Conservation (phyloP, 163 green algal species). For the Scenedesmus sp. region DNA sequence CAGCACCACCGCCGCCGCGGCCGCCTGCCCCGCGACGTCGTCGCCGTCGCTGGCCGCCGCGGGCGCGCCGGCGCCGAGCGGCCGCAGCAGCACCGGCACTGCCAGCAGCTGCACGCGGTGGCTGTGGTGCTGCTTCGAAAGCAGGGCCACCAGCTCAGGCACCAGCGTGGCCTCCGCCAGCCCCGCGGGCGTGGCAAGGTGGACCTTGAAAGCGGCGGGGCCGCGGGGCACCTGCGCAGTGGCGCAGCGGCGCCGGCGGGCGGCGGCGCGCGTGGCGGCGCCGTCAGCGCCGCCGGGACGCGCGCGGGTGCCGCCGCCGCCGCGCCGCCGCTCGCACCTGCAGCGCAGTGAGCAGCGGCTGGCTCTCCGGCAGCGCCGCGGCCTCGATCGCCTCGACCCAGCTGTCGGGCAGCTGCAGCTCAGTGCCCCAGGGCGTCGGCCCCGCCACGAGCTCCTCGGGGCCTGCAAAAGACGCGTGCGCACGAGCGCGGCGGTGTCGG, state of each 20-base stretch:
- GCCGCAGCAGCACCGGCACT: conserved; percentile 19
- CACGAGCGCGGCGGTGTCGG: too few species aligned
- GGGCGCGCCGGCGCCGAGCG: background rate
- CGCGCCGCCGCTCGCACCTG: too few species aligned
- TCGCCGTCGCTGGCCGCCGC: background rate
- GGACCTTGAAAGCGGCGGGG: conserved; percentile 37
- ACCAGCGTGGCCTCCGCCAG: conserved; percentile 37
- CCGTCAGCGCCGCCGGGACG: too few species aligned
- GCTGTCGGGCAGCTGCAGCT: conserved; percentile 34
- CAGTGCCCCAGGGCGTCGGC: conserved; percentile 22
- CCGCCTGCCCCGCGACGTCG: background rate
- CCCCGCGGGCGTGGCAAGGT: conserved; percentile 37
- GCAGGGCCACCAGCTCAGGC: conserved; percentile 37
- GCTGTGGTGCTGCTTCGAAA: conserved; percentile 21
- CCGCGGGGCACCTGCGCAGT: conserved; percentile 24
- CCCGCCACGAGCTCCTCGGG: conserved; percentile 15
- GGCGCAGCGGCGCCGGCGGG: background rate
- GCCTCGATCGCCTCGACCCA: conserved; percentile 8
- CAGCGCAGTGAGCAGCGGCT: conserved; percentile 3
- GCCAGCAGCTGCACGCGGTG: conserved; percentile 31
- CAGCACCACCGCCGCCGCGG: background rate
- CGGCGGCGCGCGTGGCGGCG: too few species aligned
- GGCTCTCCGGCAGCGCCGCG: conserved; percentile 19
- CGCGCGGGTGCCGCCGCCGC: too few species aligned
- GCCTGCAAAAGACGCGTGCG: conserved; percentile 6